These are phyloP conservation scores for Mortierella polycephala DNA, from an alignment of 371 early-diverging fungal genomes.

Conservation along the genomic window DNA sequence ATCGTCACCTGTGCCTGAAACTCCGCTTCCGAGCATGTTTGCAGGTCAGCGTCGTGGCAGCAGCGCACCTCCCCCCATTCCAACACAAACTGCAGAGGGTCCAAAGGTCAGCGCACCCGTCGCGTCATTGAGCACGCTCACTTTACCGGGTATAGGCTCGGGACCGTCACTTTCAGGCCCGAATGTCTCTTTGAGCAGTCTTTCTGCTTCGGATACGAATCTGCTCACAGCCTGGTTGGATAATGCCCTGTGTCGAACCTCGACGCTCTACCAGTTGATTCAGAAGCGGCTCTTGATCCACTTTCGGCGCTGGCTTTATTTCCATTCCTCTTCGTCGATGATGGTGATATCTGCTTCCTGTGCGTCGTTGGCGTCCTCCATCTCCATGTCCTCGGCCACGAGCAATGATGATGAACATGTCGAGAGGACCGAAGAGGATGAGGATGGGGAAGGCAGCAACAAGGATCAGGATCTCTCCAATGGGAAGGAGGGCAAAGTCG, in stretches of 20 bases:
- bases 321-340: constrained; percentile 48
- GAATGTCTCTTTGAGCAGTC: not conserved
- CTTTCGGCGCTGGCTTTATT: constrained; percentile 51
- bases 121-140: too few species aligned
- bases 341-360: constrained; percentile 46
- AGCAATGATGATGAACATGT: not conserved
- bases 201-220: constrained; percentile 33
- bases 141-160: not conserved
- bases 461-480: not conserved
- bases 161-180: not conserved
- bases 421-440: constrained; percentile 18
- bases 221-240: constrained; percentile 47
- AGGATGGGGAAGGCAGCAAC: constrained; percentile 13
- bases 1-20: constrained; percentile 15
- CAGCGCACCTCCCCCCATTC: constrained; percentile 2
- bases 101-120: not conserved
- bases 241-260: constrained; percentile 39
- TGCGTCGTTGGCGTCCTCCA: constrained; percentile 37
- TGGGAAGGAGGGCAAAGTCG: not conserved
- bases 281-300: constrained; percentile 51
- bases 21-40: constrained; percentile 8
- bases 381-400: constrained; percentile 27
- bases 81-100: not conserved
- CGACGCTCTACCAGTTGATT: constrained; percentile 38
- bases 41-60: constrained; percentile 11